phyloP scores from a whole-genome alignment of 2,329 filamentous ascomycete genomes.

The Aspergillus luchuensis region DNA sequence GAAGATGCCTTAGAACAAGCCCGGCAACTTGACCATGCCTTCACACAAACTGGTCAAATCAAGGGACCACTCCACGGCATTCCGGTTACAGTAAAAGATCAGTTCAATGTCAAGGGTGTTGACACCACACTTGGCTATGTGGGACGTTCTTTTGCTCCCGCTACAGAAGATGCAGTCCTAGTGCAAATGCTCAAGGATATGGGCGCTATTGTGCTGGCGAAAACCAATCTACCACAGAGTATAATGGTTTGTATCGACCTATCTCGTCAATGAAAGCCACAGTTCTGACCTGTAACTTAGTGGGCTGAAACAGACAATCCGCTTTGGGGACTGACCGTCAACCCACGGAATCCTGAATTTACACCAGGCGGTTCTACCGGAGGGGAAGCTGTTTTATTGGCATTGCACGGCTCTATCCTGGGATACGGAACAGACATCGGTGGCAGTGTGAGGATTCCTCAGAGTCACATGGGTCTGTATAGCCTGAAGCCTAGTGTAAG shows the following conservation, averaged over 20 bases:
- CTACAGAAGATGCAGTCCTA: conserved; percentile 52
- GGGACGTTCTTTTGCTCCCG: conserved; percentile 52
- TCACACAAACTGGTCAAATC: conserved; percentile 37
- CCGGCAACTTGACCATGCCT: conserved; percentile 32
- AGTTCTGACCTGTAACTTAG: conserved; percentile 29
- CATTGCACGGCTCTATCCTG: conserved; percentile 45
- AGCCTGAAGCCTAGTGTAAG: conserved; percentile 50
- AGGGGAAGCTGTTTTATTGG: conserved; percentile 47
- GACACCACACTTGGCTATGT: conserved; percentile 64
- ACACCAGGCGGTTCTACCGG: conserved; percentile 54
- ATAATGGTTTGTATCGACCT: conserved; percentile 49
- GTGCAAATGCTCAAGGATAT: conserved; percentile 52
- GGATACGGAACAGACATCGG: conserved; percentile 58
- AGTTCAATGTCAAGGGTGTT: conserved; percentile 61
- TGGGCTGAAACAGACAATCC: conserved; percentile 59
- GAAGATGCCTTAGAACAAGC: conserved; percentile 37
- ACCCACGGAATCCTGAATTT: conserved; percentile 46
- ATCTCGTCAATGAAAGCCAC: background rate
- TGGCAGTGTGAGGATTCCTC: conserved; percentile 54
- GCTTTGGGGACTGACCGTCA: conserved; percentile 54
- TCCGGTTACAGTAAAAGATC: conserved; percentile 61
- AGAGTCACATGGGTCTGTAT: conserved; percentile 52
- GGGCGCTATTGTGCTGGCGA: conserved; percentile 57
- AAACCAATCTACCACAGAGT: conserved; percentile 55
- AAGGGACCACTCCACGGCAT: conserved; percentile 57